Evolutionary conservation across 768 basidiomycete species (phyloP), one percentile per base, ranked within the genome.

Genomic region (Cystoderma amianthinum): DNA sequence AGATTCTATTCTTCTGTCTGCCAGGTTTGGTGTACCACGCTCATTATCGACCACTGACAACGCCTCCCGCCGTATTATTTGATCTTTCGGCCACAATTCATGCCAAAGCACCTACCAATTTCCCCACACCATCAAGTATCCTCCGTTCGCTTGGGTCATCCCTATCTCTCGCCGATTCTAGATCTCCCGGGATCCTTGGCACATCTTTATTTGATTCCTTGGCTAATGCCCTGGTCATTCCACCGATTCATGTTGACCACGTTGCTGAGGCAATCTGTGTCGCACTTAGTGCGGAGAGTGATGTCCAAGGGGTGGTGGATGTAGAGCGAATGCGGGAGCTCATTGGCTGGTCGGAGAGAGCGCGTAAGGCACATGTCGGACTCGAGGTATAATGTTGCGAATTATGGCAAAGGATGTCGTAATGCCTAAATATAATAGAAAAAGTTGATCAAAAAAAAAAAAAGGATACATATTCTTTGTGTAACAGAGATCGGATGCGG

Each of bases 21-120:
- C 49, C 58, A 92, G 96, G 94, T 48, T 69, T 99, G 40, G 91
- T 99, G 51, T 98, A 98, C 63, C 95, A 98, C 57, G 86, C 95
- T 6, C 92, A 96, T 61, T 70, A 83, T 49, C 82, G 93, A 32
- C 96, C 96, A n/a, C 54, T 94, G 36, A 85, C 85, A 7, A 85
- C 90, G 32, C 85, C 90, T 38, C 71, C 87, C 39, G 93, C 95
- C 1, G 82, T 84, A 5, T 56, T 92, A 42, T 71, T 96, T 32
- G 89, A 92, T 55, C 62, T 94, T 5, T 87, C 92, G 17, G 76
- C 90, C 7, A 69, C 73, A 5, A 41, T 92, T 18, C 89, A 92
- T 55, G 64, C 71, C 13, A 76, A 72, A 41, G 55, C 75, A 32
- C 78, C 87, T 43, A 57, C 54, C 45, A 61, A 65, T 37, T 35